Conservation (phyloP, 2,329 filamentous ascomycete genomes). For the Trichophyton mentagrophytes region DNA sequence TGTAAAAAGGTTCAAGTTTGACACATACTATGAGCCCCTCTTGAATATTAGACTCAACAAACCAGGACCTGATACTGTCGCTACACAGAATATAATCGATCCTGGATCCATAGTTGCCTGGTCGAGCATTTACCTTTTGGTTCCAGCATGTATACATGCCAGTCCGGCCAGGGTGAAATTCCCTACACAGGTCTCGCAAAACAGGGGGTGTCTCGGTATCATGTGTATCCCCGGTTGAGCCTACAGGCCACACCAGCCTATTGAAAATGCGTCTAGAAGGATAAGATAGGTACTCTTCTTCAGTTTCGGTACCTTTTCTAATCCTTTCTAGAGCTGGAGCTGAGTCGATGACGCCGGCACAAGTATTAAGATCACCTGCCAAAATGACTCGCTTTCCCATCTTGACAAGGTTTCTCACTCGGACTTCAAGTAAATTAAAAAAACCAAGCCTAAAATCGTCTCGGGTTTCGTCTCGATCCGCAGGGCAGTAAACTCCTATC, state of each 20-base stretch:
- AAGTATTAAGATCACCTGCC: slow-evolving; percentile 80
- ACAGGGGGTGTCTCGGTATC: slow-evolving; percentile 56
- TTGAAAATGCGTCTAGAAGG: slow-evolving; percentile 71
- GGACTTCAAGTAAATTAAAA: slow-evolving; percentile 63
- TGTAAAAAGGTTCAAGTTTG: neutral
- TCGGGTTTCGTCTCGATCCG: slow-evolving; percentile 70
- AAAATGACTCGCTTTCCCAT: slow-evolving; percentile 76
- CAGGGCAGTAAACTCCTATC: slow-evolving; percentile 83
- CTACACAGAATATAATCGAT: slow-evolving; percentile 92
- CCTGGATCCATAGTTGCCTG: slow-evolving; percentile 79
- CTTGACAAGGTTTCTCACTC: slow-evolving; percentile 69
- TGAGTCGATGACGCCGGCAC: slow-evolving; percentile 56
- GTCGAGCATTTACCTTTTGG: slow-evolving; percentile 85
- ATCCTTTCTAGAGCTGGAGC: slow-evolving; percentile 61
- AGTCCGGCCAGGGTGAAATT: slow-evolving; percentile 62
- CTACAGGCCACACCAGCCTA: slow-evolving; percentile 64
- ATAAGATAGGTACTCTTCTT: slow-evolving; percentile 58
- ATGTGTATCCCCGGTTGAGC: slow-evolving; percentile 54
- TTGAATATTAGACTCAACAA: slow-evolving; percentile 71
- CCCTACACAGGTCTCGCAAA: slow-evolving; percentile 71
- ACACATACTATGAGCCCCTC: slow-evolving; percentile 60
- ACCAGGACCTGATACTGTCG: slow-evolving; percentile 65
- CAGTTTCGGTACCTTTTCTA: slow-evolving; percentile 53
- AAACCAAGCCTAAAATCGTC: slow-evolving; percentile 74
- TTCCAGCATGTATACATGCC: slow-evolving; percentile 99